These are phyloP conservation scores for Akanthomyces dipterigenus DNA, from an alignment of 2,329 filamentous ascomycete genomes.

Conservation along the genomic window DNA sequence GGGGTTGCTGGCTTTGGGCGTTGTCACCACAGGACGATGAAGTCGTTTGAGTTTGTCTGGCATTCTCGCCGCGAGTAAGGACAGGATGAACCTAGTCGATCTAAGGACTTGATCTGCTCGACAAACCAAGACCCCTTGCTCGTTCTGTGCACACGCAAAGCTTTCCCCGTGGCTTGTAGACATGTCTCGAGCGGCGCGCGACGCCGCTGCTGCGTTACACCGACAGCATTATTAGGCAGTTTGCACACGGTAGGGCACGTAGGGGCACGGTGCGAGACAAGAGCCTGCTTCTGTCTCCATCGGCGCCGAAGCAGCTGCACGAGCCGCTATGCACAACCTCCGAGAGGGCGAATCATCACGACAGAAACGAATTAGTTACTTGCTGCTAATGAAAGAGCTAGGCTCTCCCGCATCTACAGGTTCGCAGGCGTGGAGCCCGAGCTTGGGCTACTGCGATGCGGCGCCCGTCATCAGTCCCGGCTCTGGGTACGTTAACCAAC, in stretches of 20 bases:
- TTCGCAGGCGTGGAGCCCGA: slow-evolving; percentile 7
- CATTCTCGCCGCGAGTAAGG: not conserved
- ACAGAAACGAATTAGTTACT: not conserved
- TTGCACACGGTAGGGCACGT: too few species aligned
- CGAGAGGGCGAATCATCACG: not conserved
- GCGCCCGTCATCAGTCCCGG: not conserved
- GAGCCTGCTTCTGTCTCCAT: not conserved
- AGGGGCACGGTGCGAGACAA: not conserved
- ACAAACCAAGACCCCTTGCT: not conserved
- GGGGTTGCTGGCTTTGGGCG: not conserved
- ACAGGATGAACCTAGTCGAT: not conserved
- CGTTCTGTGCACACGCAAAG: not conserved
- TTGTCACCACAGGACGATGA: not conserved
- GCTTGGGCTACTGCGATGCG: not conserved
- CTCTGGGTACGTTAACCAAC: slow-evolving; percentile 10
- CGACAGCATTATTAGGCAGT: too few species aligned
- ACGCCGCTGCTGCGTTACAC: not conserved
- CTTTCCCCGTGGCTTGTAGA: not conserved
- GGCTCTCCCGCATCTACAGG: slow-evolving; percentile 1
- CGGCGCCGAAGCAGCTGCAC: not conserved
- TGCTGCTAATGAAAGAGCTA: not conserved
- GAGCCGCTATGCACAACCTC: not conserved
- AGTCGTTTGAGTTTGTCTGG: not conserved
- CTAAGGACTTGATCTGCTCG: not conserved
- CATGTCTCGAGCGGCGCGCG: not conserved